Evolutionary conservation across 352 stramenopile species (phyloP).

Genomic region (Vaucheria bursata): DNA sequence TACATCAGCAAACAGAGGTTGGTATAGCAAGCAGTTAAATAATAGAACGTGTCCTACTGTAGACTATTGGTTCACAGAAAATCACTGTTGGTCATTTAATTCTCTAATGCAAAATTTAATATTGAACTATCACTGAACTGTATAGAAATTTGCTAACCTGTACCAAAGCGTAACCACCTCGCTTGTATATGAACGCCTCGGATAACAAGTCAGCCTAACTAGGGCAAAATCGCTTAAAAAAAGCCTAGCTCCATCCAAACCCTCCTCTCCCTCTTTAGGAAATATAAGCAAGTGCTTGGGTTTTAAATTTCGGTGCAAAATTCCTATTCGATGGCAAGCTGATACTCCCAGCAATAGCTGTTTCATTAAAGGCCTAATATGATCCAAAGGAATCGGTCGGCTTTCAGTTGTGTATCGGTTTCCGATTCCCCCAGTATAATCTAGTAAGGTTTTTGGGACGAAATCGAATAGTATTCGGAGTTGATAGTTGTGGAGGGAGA

Average conservation of each 20-base stretch:
- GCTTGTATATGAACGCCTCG: slow-evolving; percentile 72
- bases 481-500: slow-evolving; percentile 69
- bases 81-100: too few species aligned
- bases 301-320: slow-evolving; percentile 77
- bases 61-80: too few species aligned
- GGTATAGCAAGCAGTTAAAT: too few species aligned
- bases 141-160: too few species aligned
- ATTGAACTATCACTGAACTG: too few species aligned
- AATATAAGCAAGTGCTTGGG: slow-evolving; percentile 75
- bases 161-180: slow-evolving; percentile 82
- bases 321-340: slow-evolving; percentile 70
- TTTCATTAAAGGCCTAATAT: slow-evolving; percentile 54
- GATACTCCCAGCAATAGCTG: slow-evolving; percentile 73
- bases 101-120: too few species aligned
- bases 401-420: too few species aligned
- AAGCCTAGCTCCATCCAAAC: slow-evolving; percentile 56
- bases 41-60: too few species aligned
- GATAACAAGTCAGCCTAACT: slow-evolving; percentile 71
- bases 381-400: neutral
- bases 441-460: slow-evolving; percentile 75
- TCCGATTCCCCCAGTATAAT: too few species aligned
- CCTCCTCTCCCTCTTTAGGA: slow-evolving; percentile 53
- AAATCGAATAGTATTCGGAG: slow-evolving; percentile 79
- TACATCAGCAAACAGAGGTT: too few species aligned
- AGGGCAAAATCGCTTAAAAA: slow-evolving; percentile 66